Base-by-base conservation (phyloP, 768 basidiomycete genomes). In the Pulveroboletus sp. region DNA sequence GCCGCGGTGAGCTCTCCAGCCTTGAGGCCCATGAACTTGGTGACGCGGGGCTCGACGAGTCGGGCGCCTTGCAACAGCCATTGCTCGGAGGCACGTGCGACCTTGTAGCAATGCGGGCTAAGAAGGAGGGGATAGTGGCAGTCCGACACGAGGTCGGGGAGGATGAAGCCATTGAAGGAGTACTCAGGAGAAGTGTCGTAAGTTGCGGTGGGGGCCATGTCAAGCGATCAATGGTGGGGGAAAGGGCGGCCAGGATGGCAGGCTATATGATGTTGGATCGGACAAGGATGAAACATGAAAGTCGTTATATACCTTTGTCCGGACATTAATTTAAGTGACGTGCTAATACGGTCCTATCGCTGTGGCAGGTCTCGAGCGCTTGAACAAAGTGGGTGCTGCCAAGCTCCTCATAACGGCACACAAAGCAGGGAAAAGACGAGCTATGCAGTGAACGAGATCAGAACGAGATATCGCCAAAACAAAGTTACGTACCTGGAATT, bases 1-100 rank as follows among this genome's bases (percentile, higher is more conserved):
- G 72, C 76, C 3, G 82, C 82, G 29, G 82, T 79, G 53, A 88
- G 77, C 53, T 83, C 80, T 37, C 84, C 82, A 12, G 81, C 81
- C 52, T 84, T 79, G 46, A 85, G 72, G 24, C 79, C 81, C 56
- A 74, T 72, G 44, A 86, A 75, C 31, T 67, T 69, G 49, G 64
- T 69, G 25, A 50, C 43, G 8, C 59, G 59, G 48, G 71, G 69
- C 39, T 67, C 66, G 45, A 62, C 58, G 32, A 66, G 60, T 10
- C 50, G 53, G 19, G 61, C 59, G 0, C 61, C 63, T 33, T 54
- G 36, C 5, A 65, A 21, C 24, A 74, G 47, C 73, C 73, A 74
- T 39, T 58, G 42, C 34, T 72, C 72, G 4, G 72, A 72, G 43
- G 68, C 62, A 21, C 63, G 66, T 14, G 72, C 70, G 20, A 72